Base-by-base conservation (phyloP, 805 yeast species). In the Komagataella populi region DNA sequence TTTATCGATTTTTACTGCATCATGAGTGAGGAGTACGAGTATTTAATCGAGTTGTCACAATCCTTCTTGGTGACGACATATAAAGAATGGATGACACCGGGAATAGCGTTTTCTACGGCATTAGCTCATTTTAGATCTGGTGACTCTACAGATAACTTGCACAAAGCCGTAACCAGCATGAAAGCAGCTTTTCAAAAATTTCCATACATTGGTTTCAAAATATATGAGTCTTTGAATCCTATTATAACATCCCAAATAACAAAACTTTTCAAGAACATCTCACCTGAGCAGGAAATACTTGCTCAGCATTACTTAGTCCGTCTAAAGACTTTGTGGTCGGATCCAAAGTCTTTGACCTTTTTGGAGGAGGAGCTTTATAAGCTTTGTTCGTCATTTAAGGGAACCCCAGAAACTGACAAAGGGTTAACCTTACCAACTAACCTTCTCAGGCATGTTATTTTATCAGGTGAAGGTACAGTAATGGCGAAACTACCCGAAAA, bases 1-100 rank as follows among this genome's bases (percentile, higher is more conserved):
- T 85, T 87, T 63, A 80, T 89, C 57, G 96, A 89, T 62, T 81
- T 77, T 60, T 88, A 85, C 60, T 82, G 91, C 3, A 67, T 86
- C 3, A 68, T 79, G 65, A 71, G 86, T 44, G 81, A 74, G 36
- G 87, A 87, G 54, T 79, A 74, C 59, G 70, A 77, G 53, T 87
- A 78, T 63, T 61, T 88, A 56, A 70, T 81, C 10, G 76, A 78
- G 17, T 65, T 87, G 39, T 73, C 73, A 1, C 67, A 76, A 10
- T 78, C 86, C 1, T 76, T 85, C 1, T 67, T 84, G 39, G 69
- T 73, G 3, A 73, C 70, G 20, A 71, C 83, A 0, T 84, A 86
- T 56, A 63, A 63, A 10, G 77, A 75, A 55, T 84, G 95, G 91
- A 68, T 69, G 47, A 83, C 89, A 1, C 85, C 93, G 0, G 84